Conservation (phyloP, 2,329 filamentous ascomycete species). For the Truncatella angustata region DNA sequence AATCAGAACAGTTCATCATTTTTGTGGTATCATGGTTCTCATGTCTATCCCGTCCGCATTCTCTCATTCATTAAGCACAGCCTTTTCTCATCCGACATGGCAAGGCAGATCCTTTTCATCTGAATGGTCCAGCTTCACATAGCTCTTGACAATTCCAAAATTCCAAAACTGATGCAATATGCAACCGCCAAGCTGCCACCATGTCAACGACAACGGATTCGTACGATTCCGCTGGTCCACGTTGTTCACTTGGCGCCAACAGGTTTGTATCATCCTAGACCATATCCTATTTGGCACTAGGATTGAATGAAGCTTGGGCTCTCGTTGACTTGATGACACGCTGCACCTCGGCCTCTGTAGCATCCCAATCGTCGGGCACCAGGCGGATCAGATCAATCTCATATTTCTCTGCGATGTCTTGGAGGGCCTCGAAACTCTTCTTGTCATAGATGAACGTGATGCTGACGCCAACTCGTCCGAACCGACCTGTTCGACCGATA, state of each 20-base stretch:
- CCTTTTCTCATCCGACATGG: neutral
- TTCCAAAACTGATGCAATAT: neutral
- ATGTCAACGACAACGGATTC: no score
- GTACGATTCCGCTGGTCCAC: no score
- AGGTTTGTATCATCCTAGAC: neutral
- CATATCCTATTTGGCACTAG: slow-evolving; percentile 23
- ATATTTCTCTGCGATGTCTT: slow-evolving; percentile 77
- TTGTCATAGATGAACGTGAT: slow-evolving; percentile 92
- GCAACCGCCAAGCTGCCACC: neutral
- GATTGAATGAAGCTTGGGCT: slow-evolving; percentile 53
- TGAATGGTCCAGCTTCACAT: no score
- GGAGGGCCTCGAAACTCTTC: slow-evolving; percentile 75
- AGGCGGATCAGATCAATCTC: slow-evolving; percentile 78
- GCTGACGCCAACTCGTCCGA: slow-evolving; percentile 92
- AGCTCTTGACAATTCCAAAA: no score
- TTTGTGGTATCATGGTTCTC: slow-evolving; percentile 5
- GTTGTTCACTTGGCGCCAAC: neutral
- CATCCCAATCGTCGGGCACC: slow-evolving; percentile 86
- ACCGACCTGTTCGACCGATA: slow-evolving; percentile 94
- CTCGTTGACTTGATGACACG: slow-evolving; percentile 72
- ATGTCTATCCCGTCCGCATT: neutral
- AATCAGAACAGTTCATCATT: no score
- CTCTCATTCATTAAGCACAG: neutral
- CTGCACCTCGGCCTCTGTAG: slow-evolving; percentile 80
- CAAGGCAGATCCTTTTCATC: no score